Evolutionary conservation across 768 basidiomycete species (phyloP), one percentile per base, ranked within the genome.

Genomic region (Imleria badia): DNA sequence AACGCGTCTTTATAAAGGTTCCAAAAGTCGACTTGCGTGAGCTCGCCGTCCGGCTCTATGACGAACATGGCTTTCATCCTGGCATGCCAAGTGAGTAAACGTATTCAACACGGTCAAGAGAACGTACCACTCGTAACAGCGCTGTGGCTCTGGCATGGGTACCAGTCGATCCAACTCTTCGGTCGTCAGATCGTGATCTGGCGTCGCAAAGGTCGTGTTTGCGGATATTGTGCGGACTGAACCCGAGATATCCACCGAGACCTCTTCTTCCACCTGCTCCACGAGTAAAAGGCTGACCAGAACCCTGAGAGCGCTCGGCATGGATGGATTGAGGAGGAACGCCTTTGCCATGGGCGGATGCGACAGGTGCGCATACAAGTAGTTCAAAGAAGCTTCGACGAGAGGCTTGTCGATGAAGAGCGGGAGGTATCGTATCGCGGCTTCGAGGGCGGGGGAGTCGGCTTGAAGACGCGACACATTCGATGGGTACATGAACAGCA

Each of bases 1-100:
- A 98, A 97, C 1, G 83, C 83, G 54, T 90, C 88, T 58, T 89
- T 87, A 73, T 99, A 99, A 13, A 94, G 79, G 52, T 84, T 92
- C 95, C 96, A 99, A 65, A 99, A 92, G 51, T 91, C 87, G 33
- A 96, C 93, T 70, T 98, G 97, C 1, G 92, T 94, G 43, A 98
- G 75, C 64, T 94, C 90, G 5, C 88, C 84, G 5, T 88, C 85
- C 2, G 85, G 71, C 56, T 86, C 86, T 17, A 85, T 76, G 15
- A 87, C 78, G 63, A 95, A 98, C 79, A 92, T 89, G n/a, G 79
- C 72, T 65, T 84, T 86, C 90, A 99, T 96, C 96, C 96, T 94
- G 65, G 19, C 33, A 39, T 7, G 44, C 29, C 7, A 44, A n/a
- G 29, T 70, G 40, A 69, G 29, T 5, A 38, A 66, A 46, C 17